These are phyloP conservation scores for Lathyrus oleraceus DNA, from an alignment of 306 rosid species.

Conservation along the genomic window DNA sequence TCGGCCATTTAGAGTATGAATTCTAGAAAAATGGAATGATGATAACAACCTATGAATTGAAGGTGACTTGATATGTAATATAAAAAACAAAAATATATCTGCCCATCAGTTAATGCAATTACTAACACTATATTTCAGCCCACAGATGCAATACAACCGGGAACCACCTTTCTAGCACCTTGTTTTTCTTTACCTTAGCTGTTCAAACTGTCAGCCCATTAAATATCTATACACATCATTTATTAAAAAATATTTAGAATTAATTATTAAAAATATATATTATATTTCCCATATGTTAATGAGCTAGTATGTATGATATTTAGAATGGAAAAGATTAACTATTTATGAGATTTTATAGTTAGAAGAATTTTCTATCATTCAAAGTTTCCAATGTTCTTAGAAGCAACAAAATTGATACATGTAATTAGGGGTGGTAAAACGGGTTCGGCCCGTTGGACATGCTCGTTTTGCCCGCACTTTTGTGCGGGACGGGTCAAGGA, in stretches of 20 bases:
- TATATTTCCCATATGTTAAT: too few relatives aligned
- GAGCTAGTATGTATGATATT: neutral
- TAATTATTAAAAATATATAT: too few relatives aligned
- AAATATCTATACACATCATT: neutral
- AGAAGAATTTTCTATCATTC: neutral
- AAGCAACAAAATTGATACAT: neutral
- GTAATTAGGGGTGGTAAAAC: too few relatives aligned
- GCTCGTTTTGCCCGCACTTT: too few relatives aligned
- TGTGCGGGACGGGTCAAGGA: too few relatives aligned
- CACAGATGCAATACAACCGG: neutral
- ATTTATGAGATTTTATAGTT: neutral
- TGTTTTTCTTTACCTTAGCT: neutral
- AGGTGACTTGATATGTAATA: neutral
- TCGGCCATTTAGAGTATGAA: constrained; percentile 2
- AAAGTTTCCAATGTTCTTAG: neutral
- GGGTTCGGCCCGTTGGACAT: too few relatives aligned
- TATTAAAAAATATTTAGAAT: too few relatives aligned
- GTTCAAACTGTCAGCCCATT: neutral
- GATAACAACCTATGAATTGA: neutral
- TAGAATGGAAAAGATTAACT: neutral
- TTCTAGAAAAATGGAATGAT: neutral
- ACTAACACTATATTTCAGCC: constrained; percentile 6
- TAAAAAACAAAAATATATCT: neutral
- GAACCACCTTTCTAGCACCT: constrained; percentile 9
- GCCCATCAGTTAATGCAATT: neutral